Evolutionary conservation across 768 basidiomycete species (phyloP).

Genomic region (Tricholoma bakamatsutake): DNA sequence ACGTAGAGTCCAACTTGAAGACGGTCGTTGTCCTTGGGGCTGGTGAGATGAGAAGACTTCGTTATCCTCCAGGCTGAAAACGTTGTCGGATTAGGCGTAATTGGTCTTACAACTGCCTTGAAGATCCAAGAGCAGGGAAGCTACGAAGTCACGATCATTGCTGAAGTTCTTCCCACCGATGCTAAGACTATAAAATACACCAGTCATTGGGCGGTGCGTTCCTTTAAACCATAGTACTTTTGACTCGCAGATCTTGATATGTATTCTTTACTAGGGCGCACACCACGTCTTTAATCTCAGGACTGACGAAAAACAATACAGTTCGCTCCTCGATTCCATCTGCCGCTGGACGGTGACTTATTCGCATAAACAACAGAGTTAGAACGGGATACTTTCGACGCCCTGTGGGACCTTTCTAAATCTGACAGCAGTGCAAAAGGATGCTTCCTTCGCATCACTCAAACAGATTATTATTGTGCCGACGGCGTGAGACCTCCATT

Average conservation of each 20-base stretch:
- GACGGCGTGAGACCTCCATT: slow-evolving; percentile 32
- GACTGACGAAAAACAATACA: slow-evolving; percentile 46
- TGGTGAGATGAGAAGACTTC: slow-evolving; percentile 6
- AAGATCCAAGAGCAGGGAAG: slow-evolving; percentile 57
- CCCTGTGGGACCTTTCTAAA: slow-evolving; percentile 67
- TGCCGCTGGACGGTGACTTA: not conserved
- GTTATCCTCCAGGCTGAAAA: not conserved
- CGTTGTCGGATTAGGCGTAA: slow-evolving; percentile 46
- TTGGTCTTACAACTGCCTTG: slow-evolving; percentile 73
- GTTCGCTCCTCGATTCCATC: slow-evolving; percentile 28
- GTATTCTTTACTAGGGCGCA: slow-evolving; percentile 51
- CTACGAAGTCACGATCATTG: slow-evolving; percentile 63
- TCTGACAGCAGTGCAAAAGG: slow-evolving; percentile 49
- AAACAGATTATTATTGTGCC: slow-evolving; percentile 54
- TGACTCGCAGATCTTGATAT: not conserved
- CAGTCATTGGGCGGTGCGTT: slow-evolving; percentile 74
- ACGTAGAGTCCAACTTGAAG: not conserved
- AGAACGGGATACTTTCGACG: slow-evolving; percentile 69
- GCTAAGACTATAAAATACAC: slow-evolving; percentile 71
- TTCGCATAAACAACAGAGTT: slow-evolving; percentile 36
- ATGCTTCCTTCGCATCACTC: slow-evolving; percentile 57
- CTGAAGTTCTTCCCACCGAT: slow-evolving; percentile 69
- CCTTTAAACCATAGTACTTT: not conserved
- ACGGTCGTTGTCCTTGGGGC: slow-evolving; percentile 17
- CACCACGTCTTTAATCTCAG: slow-evolving; percentile 64